Evolutionary conservation across 2,329 filamentous ascomycete genomes (phyloP).

Genomic region (Colletotrichum phormii): DNA sequence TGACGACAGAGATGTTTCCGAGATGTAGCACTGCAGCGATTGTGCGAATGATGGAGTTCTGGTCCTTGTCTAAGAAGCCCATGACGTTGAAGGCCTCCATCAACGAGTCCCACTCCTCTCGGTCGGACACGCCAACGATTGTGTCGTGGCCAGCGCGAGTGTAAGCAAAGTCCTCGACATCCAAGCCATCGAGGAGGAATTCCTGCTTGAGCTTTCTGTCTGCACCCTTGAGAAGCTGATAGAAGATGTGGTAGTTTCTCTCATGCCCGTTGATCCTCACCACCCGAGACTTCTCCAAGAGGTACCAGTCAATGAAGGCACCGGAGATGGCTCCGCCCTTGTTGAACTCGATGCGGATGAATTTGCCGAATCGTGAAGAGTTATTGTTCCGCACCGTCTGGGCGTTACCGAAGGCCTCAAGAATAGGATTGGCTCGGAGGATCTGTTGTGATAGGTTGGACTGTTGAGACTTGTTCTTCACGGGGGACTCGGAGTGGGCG

Average conservation of each 20-base stretch:
- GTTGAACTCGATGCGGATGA: slow-evolving; percentile 96
- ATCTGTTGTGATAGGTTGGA: slow-evolving; percentile 97
- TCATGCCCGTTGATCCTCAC: slow-evolving; percentile 89
- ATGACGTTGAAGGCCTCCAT: slow-evolving; percentile 95
- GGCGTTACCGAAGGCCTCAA: slow-evolving; percentile 98
- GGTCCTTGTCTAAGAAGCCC: slow-evolving; percentile 89
- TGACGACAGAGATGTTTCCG: slow-evolving; percentile 89
- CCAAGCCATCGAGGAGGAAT: slow-evolving; percentile 79
- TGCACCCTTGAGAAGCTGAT: slow-evolving; percentile 91
- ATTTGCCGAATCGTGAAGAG: slow-evolving; percentile 97
- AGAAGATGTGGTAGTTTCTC: slow-evolving; percentile 97
- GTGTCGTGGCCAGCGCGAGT: slow-evolving; percentile 91
- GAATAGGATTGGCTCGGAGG: slow-evolving; percentile 92
- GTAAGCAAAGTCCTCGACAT: slow-evolving; percentile 90
- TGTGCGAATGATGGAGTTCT: slow-evolving; percentile 84
- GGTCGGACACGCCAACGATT: slow-evolving; percentile 90
- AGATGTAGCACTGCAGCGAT: slow-evolving; percentile 93
- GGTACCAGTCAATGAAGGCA: slow-evolving; percentile 98
- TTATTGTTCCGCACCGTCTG: slow-evolving; percentile 99
- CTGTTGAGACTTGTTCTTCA: slow-evolving; percentile 71
- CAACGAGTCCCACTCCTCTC: slow-evolving; percentile 88
- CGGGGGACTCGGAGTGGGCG: slow-evolving; percentile 81
- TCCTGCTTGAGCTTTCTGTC: slow-evolving; percentile 78
- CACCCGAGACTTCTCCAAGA: slow-evolving; percentile 97
- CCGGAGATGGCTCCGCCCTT: slow-evolving; percentile 90